Evolutionary conservation across 2,329 filamentous ascomycete species (phyloP), one percentile per base, ranked within the genome.

Genomic region (Penicillium italicum): DNA sequence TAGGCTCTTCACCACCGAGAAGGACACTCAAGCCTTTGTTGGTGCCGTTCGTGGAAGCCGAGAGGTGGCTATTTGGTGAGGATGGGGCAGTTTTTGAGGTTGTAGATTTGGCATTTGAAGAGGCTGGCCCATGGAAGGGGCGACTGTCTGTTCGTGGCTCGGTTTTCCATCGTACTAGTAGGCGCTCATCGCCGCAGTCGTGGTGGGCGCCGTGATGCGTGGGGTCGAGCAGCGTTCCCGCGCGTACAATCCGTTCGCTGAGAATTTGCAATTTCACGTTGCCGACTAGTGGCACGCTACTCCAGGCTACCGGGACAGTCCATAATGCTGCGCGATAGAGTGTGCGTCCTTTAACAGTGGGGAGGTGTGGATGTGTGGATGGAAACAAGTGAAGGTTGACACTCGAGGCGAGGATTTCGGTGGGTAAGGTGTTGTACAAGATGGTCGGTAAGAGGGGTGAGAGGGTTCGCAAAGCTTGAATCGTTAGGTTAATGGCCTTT

Each of bases 221-320:
- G 0, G 74, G 66, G 3, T 74, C 70, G 49, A 69, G 65, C 10
- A 74, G 67, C 16, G 69, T 69, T 12, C 74, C 72, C 53, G 79
- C 83, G 34, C 84, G 84, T n/a, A 81, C 84, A 83, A 99, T 94
- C 64, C 93, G 89, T 78, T 96, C 92, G 12, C 90, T 93, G 18
- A 96, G 75, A 50, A 99, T 94, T 65, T 90, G 86, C 11, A 99
- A 82, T 64, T 86, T 87, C 42, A 97, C 90, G 67, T 96, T 96
- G 62, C 93, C 92, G 31, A 97, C 83, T 20, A 97, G 84, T 2
- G 94, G 94, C 1, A 99, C 82, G 28, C 90, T 85, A 67, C 95
- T 95, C 94, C 94, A 99, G 30, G 92, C 93, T 49, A 99, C 88
- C 0, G 94, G 94, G 0, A 92, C 91, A 0, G 94, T 97, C 92